Conservation (phyloP, 2,329 filamentous ascomycete species). For the Neofusicoccum umdonicola region DNA sequence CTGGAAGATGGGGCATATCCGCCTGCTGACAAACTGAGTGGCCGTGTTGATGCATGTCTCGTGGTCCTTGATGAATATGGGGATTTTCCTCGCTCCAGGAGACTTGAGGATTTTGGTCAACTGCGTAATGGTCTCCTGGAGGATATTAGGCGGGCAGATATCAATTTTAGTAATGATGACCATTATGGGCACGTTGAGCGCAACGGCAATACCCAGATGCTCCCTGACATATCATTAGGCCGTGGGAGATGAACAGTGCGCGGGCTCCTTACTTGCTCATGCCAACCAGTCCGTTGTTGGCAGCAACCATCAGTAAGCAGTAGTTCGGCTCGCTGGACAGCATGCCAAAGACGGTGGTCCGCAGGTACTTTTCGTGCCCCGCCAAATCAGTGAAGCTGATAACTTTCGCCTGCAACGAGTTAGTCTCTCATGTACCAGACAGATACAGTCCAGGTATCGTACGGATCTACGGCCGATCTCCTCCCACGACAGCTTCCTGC, state of each 20-base stretch:
- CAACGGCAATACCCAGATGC: slow-evolving; percentile 90
- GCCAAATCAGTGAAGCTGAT: slow-evolving; percentile 95
- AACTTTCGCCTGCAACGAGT: slow-evolving; percentile 66
- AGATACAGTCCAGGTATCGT: slow-evolving; percentile 18
- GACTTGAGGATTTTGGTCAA: slow-evolving; percentile 91
- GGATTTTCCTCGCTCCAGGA: slow-evolving; percentile 89
- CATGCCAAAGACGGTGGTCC: slow-evolving; percentile 94
- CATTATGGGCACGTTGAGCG: slow-evolving; percentile 96
- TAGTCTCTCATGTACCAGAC: slow-evolving; percentile 17
- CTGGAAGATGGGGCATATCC: slow-evolving; percentile 96
- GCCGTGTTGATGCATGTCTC: slow-evolving; percentile 94
- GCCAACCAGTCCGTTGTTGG: slow-evolving; percentile 93
- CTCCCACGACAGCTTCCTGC: slow-evolving; percentile 90
- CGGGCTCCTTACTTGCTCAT: slow-evolving; percentile 71
- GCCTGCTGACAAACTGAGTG: slow-evolving; percentile 89
- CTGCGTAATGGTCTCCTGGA: slow-evolving; percentile 89
- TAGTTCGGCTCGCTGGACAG: slow-evolving; percentile 95
- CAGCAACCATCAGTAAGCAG: slow-evolving; percentile 95
- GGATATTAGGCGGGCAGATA: slow-evolving; percentile 92
- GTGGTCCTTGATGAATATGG: slow-evolving; percentile 87
- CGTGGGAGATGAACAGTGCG: neutral
- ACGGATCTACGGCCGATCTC: slow-evolving; percentile 90
- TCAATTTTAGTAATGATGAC: slow-evolving; percentile 98
- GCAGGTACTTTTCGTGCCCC: slow-evolving; percentile 90
- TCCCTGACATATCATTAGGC: slow-evolving; percentile 51